phyloP scores from a whole-genome alignment of 106 monocot genomes.

The Agapanthus africanus region DNA sequence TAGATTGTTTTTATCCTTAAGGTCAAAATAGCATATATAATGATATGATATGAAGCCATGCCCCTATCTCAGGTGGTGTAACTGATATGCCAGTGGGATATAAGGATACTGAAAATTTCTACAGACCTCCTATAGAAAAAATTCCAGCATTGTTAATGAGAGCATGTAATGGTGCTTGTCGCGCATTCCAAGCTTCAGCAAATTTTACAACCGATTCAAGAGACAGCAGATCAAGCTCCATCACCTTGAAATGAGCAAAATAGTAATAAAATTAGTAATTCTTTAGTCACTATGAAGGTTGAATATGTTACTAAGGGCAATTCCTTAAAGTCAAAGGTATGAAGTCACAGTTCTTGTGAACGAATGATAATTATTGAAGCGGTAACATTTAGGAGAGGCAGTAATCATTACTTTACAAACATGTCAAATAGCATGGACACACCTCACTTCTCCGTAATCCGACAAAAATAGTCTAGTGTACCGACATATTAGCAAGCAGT shows the following conservation, averaged over 20 bases:
- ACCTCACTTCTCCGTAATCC: too few relatives aligned
- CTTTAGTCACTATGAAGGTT: too few relatives aligned
- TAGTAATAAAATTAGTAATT: slow-evolving; percentile 14
- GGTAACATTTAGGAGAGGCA: too few relatives aligned
- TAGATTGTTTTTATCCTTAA: too few relatives aligned
- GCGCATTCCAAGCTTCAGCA: slow-evolving; percentile 88
- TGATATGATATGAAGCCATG: background rate
- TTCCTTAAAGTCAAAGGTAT: too few relatives aligned
- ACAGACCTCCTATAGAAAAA: slow-evolving; percentile 83
- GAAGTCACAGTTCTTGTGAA: too few relatives aligned
- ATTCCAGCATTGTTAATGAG: slow-evolving; percentile 97
- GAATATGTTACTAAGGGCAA: too few relatives aligned
- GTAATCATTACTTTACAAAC: too few relatives aligned
- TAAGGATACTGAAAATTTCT: slow-evolving; percentile 4
- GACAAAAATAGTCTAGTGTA: too few relatives aligned
- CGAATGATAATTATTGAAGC: too few relatives aligned
- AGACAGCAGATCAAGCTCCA: slow-evolving; percentile 94
- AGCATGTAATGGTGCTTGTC: slow-evolving; percentile 42
- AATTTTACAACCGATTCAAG: slow-evolving; percentile 81
- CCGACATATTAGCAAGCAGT: too few relatives aligned
- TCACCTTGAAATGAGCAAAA: slow-evolving; percentile 50
- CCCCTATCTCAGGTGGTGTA: background rate
- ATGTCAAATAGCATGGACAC: too few relatives aligned
- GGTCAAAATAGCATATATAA: background rate
- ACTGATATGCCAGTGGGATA: background rate